Conservation (phyloP, 495 filamentous ascomycete genomes). For the Aspergillus cristatus region DNA sequence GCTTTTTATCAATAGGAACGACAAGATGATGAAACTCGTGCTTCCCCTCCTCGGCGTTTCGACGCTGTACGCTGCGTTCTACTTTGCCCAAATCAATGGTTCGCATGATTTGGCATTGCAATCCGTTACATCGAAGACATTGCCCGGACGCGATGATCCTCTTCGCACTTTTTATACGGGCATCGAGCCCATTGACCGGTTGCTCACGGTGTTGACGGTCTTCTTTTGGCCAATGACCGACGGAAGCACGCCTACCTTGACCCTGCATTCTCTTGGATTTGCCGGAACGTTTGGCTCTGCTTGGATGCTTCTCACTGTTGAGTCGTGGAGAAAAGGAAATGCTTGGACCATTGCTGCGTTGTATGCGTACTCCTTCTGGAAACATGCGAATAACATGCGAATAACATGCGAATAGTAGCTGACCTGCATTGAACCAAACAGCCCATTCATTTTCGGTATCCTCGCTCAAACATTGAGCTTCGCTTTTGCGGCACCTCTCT, state of each 20-base stretch:
- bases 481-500: conserved; percentile 45
- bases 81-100: conserved; percentile 34
- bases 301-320: conserved; percentile 47
- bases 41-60: conserved; percentile 34
- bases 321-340: conserved; percentile 48
- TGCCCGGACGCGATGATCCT: conserved; percentile 31
- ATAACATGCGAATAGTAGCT: too few species aligned
- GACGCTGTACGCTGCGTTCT: conserved; percentile 34
- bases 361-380: conserved; percentile 24
- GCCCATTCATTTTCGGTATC: conserved; percentile 42
- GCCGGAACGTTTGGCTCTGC: conserved; percentile 46
- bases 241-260: conserved; percentile 33
- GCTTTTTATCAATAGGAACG: too few species aligned
- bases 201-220: conserved; percentile 35
- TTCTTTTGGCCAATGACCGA: conserved; percentile 52
- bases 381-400: neutral
- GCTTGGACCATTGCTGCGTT: conserved; percentile 40
- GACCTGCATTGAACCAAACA: conserved; percentile 8
- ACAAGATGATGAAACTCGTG: conserved; percentile 19
- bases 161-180: conserved; percentile 43
- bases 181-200: conserved; percentile 34
- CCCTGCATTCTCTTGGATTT: conserved; percentile 40
- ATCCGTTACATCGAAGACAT: conserved; percentile 20
- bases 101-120: conserved; percentile 20
- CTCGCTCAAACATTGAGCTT: conserved; percentile 44